Conservation (phyloP, 2,329 filamentous ascomycete species). For the Colletotrichum lini region DNA sequence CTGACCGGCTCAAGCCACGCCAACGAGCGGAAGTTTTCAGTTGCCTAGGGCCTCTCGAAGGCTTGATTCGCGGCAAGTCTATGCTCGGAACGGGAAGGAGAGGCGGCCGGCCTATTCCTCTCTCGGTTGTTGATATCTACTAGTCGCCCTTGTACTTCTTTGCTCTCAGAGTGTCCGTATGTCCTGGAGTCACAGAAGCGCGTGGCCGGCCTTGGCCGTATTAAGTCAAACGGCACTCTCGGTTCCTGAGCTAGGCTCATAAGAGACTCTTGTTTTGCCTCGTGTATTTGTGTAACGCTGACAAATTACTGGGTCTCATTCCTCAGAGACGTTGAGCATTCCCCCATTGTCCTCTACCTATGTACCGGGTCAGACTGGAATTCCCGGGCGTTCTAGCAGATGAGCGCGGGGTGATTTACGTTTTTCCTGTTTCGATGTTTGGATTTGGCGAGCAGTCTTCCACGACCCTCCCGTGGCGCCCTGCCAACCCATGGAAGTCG, state of each 20-base stretch:
- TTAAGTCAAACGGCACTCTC: slow-evolving; percentile 26
- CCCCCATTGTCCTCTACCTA: background rate
- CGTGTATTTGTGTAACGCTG: background rate
- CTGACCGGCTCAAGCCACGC: slow-evolving; percentile 19
- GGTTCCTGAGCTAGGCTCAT: slow-evolving; percentile 33
- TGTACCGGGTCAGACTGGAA: background rate
- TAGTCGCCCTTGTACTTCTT: background rate
- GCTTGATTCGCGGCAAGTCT: slow-evolving; percentile 32
- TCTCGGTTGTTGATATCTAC: slow-evolving; percentile 7
- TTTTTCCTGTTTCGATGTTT: background rate
- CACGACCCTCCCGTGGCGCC: background rate
- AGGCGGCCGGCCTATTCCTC: background rate
- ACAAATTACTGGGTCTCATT: slow-evolving; percentile 1
- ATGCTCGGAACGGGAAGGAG: slow-evolving; percentile 22
- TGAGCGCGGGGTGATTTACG: background rate
- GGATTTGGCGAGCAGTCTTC: background rate
- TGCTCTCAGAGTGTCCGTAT: slow-evolving; percentile 12
- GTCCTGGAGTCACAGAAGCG: background rate
- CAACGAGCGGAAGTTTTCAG: slow-evolving; percentile 16
- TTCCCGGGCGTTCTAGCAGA: background rate
- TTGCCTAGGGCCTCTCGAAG: slow-evolving; percentile 27
- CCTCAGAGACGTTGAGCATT: background rate
- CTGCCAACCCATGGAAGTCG: background rate
- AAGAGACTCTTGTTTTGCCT: background rate
- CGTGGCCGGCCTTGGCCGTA: slow-evolving; percentile 9